Base-by-base conservation (phyloP, 1,139 yeast genomes). In the Magnusiomyces paraingens region DNA sequence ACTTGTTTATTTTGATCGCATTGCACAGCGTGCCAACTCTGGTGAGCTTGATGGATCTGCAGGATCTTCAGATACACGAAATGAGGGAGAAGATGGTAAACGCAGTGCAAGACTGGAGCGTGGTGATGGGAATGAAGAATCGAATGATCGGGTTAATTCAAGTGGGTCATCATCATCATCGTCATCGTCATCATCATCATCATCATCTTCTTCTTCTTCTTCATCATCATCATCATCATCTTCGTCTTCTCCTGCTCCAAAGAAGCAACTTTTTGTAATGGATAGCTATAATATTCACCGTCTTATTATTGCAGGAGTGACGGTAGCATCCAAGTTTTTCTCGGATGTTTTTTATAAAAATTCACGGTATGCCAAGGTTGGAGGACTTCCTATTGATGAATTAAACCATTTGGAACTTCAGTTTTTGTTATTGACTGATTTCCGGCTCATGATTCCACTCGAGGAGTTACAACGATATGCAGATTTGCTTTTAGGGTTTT, bases 311-410 rank as follows among this genome's bases (percentile, higher is more conserved):
- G 87, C 96, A n/a, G 99, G 98, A 10, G 86, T 94, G 54, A 93
- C 99, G 0, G 98, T 93, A 21, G 89, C 96, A 22, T 86, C 96
- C 46, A 93, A 93, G 72, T 94, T 93, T 70, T 91, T 91, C 69
- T 85, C 95, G 62, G 99, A 93, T 71, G 90, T 93, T 52, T 94
- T 93, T 68, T 93, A 94, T 76, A 93, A 94, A 66, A 93, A 94
- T 70, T 84, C 95, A 53, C 80, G 99, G 59, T 93, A 94, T 68
- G 98, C 99, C 22, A 89, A 93, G 70, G 98, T 93, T 44, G 99
- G 99, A 8, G 99, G 99, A 1, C 77, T 93, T 55, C 96, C 98
- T 8, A 78, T 91, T 55, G 96, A 90, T 56, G 99, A 93, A 67
- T 77, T 93, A 65, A 93, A 94, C 67, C 93, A 89, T 70, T 75